Conservation (phyloP, 1,284 basidiomycete genomes). For the Ceratobasidium sp. region DNA sequence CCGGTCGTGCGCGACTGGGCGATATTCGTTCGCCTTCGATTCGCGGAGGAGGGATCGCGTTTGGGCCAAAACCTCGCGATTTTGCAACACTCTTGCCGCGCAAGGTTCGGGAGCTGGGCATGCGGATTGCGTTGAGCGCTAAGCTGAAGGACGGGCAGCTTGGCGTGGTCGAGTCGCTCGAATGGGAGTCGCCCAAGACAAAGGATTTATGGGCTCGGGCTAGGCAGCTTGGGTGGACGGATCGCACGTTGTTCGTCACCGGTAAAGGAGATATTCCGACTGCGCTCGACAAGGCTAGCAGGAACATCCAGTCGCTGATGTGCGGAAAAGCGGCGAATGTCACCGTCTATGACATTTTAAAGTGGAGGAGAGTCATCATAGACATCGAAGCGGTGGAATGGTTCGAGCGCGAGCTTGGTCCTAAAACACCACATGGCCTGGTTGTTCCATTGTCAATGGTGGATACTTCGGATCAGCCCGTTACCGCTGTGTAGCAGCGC, state of each 20-base stretch:
- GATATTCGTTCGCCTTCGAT: slow-evolving; percentile 89
- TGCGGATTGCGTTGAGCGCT: slow-evolving; percentile 84
- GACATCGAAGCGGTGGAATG: slow-evolving; percentile 73
- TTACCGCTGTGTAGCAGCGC: not conserved
- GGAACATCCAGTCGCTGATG: slow-evolving; percentile 70
- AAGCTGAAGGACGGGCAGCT: slow-evolving; percentile 78
- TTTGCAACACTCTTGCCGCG: slow-evolving; percentile 89
- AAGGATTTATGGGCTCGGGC: slow-evolving; percentile 65
- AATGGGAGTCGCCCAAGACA: slow-evolving; percentile 75
- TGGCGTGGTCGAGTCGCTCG: slow-evolving; percentile 73
- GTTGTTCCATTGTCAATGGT: slow-evolving; percentile 3
- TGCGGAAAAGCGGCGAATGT: slow-evolving; percentile 68
- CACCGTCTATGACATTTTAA: slow-evolving; percentile 77
- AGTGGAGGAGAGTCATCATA: slow-evolving; percentile 73
- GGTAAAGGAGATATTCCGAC: slow-evolving; percentile 64
- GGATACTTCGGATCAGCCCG: not conserved
- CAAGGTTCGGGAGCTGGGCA: slow-evolving; percentile 91
- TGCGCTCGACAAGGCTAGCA: slow-evolving; percentile 63
- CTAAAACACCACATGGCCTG: slow-evolving; percentile 12
- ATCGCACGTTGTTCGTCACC: slow-evolving; percentile 73
- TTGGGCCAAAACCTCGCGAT: slow-evolving; percentile 88
- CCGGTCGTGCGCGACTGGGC: slow-evolving; percentile 87
- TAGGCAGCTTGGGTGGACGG: slow-evolving; percentile 63
- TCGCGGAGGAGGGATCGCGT: slow-evolving; percentile 89
- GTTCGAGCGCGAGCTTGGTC: slow-evolving; percentile 66